phyloP scores from a whole-genome alignment of 371 early-diverging fungal genomes.

The Entomophthora muscae region DNA sequence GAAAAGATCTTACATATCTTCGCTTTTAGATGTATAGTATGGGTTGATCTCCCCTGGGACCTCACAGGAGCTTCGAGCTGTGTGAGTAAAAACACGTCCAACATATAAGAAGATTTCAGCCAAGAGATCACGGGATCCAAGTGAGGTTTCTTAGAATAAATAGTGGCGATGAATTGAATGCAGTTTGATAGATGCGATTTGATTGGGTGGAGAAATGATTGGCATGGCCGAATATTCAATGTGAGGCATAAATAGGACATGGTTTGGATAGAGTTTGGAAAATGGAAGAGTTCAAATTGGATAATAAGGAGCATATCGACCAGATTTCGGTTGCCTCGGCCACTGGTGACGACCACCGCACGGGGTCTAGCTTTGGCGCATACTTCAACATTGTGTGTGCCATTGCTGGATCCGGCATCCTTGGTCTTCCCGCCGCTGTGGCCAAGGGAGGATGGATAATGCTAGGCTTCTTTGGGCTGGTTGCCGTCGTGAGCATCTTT shows the following conservation, averaged over 20 bases:
- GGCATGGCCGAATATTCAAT: too few species aligned
- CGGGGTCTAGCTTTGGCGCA: conserved; percentile 5
- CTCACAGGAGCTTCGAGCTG: too few species aligned
- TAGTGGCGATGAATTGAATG: too few species aligned
- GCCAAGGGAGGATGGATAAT: conserved; percentile 12
- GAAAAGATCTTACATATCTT: too few species aligned
- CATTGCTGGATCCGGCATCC: conserved; percentile 12
- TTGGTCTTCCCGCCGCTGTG: conserved; percentile 12
- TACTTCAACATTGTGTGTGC: conserved; percentile 10
- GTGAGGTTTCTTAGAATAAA: too few species aligned
- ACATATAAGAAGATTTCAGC: too few species aligned
- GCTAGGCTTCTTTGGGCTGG: conserved; percentile 4
- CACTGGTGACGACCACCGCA: not conserved
- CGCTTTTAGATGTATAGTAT: too few species aligned
- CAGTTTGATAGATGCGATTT: too few species aligned
- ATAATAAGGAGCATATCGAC: not conserved
- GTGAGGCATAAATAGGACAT: not conserved
- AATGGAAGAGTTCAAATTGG: not conserved
- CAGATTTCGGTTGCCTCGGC: not conserved
- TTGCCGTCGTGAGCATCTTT: not conserved
- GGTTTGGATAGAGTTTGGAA: not conserved
- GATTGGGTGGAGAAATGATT: too few species aligned
- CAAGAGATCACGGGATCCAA: too few species aligned
- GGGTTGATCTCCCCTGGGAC: too few species aligned
- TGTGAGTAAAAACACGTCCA: too few species aligned